Evolutionary conservation across 257 asterid genomes (phyloP).

Genomic region (Handroanthus guayacan): DNA sequence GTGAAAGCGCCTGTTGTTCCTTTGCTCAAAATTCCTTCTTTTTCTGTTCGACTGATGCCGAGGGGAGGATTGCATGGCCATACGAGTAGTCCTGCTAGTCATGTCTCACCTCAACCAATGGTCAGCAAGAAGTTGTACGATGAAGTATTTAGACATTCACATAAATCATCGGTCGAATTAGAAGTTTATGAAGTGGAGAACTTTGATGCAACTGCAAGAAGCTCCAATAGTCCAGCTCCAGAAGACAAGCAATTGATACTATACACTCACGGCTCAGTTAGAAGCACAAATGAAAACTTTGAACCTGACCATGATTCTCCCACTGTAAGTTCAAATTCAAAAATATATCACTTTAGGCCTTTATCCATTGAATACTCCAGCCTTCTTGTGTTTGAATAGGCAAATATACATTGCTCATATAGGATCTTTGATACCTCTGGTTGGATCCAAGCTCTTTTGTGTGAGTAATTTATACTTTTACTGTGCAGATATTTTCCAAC

Average conservation of each 20-base stretch:
- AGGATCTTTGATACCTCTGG: neutral
- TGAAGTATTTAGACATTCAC: constrained; percentile 57
- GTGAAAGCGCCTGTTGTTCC: constrained; percentile 66
- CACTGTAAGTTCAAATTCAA: constrained; percentile 48
- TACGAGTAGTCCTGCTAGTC: constrained; percentile 52
- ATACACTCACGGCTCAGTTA: constrained; percentile 43
- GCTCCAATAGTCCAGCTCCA: constrained; percentile 51
- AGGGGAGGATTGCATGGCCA: constrained; percentile 47
- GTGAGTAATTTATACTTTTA: constrained; percentile 1
- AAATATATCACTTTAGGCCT: neutral
- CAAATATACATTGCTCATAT: neutral
- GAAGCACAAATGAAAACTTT: constrained; percentile 36
- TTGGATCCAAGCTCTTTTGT: neutral
- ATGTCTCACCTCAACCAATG: constrained; percentile 56
- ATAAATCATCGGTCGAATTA: constrained; percentile 42
- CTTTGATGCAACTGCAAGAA: constrained; percentile 47
- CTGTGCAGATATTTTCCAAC: neutral
- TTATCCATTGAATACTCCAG: neutral
- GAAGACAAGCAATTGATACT: constrained; percentile 56
- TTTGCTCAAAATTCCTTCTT: constrained; percentile 52
- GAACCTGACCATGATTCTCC: constrained; percentile 41
- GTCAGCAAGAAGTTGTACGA: constrained; percentile 73
- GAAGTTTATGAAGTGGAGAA: constrained; percentile 49
- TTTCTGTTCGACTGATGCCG: constrained; percentile 37
- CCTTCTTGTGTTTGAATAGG: constrained; percentile 8